Evolutionary conservation across 768 basidiomycete species (phyloP).

Genomic region (Guyanaporus albipodus): DNA sequence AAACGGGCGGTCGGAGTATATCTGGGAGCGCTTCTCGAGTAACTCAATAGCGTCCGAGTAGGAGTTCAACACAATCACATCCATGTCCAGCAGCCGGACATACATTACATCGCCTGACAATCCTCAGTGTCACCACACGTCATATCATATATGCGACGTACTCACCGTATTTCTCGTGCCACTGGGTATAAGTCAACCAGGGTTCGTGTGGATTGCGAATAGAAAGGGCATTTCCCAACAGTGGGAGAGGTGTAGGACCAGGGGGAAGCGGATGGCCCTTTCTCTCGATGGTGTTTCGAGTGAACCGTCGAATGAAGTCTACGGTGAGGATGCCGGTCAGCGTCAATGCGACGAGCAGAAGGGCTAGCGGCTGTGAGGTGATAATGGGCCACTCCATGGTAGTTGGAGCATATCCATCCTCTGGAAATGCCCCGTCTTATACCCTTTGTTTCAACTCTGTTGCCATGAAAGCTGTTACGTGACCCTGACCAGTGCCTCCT

Average conservation of each 20-base stretch:
- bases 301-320: background rate
- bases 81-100: background rate
- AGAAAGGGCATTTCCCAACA: conserved; percentile 6
- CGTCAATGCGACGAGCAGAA: background rate
- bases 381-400: background rate
- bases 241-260: conserved; percentile 5
- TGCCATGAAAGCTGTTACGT: too few species aligned
- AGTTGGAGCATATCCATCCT: background rate
- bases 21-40: conserved; percentile 12
- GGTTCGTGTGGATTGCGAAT: background rate
- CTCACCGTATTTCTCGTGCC: conserved; percentile 7
- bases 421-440: background rate
- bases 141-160: rapidly evolving
- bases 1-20: conserved; percentile 13
- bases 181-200: conserved; percentile 6
- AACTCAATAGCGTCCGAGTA: background rate
- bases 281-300: background rate
- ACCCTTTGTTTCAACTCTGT: too few species aligned
- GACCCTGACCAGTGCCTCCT: too few species aligned
- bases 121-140: background rate
- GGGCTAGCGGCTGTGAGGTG: background rate
- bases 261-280: conserved; percentile 4
- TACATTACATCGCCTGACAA: conserved; percentile 8
- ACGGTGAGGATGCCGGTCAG: background rate
- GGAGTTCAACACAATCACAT: conserved; percentile 11